Conservation (phyloP, 2,329 filamentous ascomycete genomes). For the Aspergillus texensis region DNA sequence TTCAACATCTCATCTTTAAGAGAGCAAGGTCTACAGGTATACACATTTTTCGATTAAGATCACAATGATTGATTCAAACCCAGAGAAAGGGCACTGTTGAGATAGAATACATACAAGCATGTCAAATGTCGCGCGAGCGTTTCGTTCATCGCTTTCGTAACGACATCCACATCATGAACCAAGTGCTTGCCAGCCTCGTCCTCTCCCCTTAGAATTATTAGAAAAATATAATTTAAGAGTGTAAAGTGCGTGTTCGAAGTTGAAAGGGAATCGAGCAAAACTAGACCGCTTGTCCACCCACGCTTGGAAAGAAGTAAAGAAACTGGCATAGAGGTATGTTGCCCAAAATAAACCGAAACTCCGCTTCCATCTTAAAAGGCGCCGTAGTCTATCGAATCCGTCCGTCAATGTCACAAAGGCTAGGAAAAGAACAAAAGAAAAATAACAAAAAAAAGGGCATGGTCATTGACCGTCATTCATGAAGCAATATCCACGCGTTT, state of each 20-base stretch:
- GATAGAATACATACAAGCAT: slow-evolving; percentile 11
- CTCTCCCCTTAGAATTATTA: neutral
- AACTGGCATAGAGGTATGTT: slow-evolving; percentile 9
- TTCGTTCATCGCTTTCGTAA: slow-evolving; percentile 14
- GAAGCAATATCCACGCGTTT: neutral
- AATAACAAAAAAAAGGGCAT: neutral
- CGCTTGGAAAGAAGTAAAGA: slow-evolving; percentile 15
- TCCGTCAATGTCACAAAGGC: slow-evolving; percentile 8
- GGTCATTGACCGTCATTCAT: slow-evolving; percentile 5
- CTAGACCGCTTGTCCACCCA: slow-evolving; percentile 18
- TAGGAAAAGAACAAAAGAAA: slow-evolving; percentile 5
- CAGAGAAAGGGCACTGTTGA: slow-evolving; percentile 1
- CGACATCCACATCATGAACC: slow-evolving; percentile 12
- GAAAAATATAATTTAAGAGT: slow-evolving; percentile 2
- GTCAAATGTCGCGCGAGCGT: slow-evolving; percentile 3
- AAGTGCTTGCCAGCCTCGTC: neutral
- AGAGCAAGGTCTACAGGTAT: neutral
- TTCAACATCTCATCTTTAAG: neutral
- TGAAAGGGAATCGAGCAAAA: slow-evolving; percentile 10
- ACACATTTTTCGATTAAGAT: neutral
- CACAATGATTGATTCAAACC: neutral
- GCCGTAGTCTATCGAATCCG: slow-evolving; percentile 27
- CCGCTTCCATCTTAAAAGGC: slow-evolving; percentile 22
- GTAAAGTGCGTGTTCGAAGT: neutral
- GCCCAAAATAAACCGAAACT: slow-evolving; percentile 20